Percentiles rank a stretch among this genome's conserved stretches.
Evolutionary conservation across 768 basidiomycete species (phyloP).

Genomic region (Auriculariales sp.): DNA sequence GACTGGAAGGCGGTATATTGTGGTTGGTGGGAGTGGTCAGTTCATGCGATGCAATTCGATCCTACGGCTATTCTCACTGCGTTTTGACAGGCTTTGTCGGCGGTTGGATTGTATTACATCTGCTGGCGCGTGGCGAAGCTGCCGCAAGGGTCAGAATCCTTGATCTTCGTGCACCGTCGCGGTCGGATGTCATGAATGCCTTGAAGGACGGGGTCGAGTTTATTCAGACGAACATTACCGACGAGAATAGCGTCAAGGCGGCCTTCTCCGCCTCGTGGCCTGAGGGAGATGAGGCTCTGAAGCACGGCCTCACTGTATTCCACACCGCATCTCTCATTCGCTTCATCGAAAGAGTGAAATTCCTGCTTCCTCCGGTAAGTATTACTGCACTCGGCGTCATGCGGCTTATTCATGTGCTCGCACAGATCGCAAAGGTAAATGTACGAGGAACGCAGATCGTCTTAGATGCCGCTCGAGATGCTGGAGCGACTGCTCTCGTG

Average conservation of each 20-base stretch:
- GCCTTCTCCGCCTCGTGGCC: constrained; percentile 60
- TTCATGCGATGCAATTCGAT: not conserved
- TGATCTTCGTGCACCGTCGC: constrained; percentile 49
- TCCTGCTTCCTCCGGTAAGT: constrained; percentile 25
- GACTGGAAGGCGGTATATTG: constrained; percentile 62
- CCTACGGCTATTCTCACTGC: not conserved
- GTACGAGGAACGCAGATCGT: constrained; percentile 55
- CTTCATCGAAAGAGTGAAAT: constrained; percentile 49
- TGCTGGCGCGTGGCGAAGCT: constrained; percentile 58
- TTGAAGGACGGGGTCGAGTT: constrained; percentile 42
- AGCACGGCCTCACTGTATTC: constrained; percentile 45
- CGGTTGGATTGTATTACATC: constrained; percentile 60
- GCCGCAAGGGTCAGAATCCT: constrained; percentile 47
- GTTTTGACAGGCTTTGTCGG: constrained; percentile 58
- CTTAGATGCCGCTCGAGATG: constrained; percentile 36
- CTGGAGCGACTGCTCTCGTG: constrained; percentile 42
- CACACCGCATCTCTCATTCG: constrained; percentile 69
- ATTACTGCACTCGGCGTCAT: not conserved
- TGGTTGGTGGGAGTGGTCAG: constrained; percentile 54
- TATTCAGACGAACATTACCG: constrained; percentile 41
- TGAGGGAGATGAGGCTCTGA: not conserved
- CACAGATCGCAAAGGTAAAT: constrained; percentile 49
- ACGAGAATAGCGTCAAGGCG: constrained; percentile 33
- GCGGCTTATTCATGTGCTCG: not conserved
- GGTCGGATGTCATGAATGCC: constrained; percentile 22